phyloP scores from a whole-genome alignment of 2,329 filamentous ascomycete genomes.

The Stenocarpella maydis region DNA sequence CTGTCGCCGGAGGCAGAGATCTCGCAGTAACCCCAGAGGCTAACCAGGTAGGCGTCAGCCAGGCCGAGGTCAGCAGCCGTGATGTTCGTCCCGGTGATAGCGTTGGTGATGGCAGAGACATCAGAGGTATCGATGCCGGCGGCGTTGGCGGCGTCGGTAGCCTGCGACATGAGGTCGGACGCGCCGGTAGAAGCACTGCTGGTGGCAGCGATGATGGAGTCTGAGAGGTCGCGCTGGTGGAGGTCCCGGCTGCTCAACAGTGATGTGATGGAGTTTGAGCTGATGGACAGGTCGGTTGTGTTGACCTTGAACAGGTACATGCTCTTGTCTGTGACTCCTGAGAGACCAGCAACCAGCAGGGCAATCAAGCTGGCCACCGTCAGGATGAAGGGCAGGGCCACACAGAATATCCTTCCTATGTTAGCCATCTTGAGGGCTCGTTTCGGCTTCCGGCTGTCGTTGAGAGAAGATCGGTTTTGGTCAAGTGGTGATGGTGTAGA shows the following conservation, averaged over 20 bases:
- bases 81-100: conserved; percentile 52
- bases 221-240: conserved; percentile 34
- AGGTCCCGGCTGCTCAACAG: conserved; percentile 39
- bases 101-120: not conserved
- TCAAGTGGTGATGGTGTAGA: not conserved
- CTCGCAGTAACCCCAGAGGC: conserved; percentile 87
- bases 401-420: conserved; percentile 80
- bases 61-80: conserved; percentile 68
- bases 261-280: conserved; percentile 49
- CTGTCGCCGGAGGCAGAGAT: conserved; percentile 63
- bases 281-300: conserved; percentile 65
- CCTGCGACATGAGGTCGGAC: conserved; percentile 18
- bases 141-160: conserved; percentile 20
- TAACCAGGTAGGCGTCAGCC: conserved; percentile 80
- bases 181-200: conserved; percentile 1
- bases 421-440: conserved; percentile 58
- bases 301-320: conserved; percentile 70
- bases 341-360: conserved; percentile 64
- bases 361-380: conserved; percentile 81
- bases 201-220: conserved; percentile 42
- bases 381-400: conserved; percentile 84
- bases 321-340: conserved; percentile 63
- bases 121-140: conserved; percentile 14
- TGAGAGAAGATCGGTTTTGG: not conserved
- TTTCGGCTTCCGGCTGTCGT: not conserved